A percentile compares a stretch with the other conserved stretches of the same genome.
Conservation (phyloP, 2,329 filamentous ascomycete species). For the Nothopassalora personata region DNA sequence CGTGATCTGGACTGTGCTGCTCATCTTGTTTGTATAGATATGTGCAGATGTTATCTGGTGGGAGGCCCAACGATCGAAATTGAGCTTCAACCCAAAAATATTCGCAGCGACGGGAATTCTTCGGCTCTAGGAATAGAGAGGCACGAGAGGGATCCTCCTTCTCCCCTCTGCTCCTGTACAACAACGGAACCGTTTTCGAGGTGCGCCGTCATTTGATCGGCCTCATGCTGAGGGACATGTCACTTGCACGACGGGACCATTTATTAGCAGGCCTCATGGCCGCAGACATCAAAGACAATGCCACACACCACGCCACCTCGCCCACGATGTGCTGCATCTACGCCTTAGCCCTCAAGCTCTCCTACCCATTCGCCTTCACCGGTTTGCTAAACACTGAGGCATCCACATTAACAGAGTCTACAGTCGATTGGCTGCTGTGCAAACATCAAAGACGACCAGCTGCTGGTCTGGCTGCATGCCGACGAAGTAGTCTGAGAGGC, state of each 20-base stretch:
- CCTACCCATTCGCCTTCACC: neutral
- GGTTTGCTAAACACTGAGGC: neutral
- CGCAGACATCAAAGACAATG: too few species aligned
- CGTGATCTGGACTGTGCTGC: constrained; percentile 49
- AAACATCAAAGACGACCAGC: neutral
- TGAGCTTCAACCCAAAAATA: neutral
- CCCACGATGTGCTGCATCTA: too few species aligned
- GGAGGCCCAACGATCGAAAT: neutral
- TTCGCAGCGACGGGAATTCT: neutral
- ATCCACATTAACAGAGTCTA: neutral
- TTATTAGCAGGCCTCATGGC: too few species aligned
- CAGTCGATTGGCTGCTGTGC: neutral
- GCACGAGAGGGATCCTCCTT: too few species aligned
- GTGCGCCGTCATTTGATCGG: too few species aligned
- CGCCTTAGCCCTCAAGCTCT: neutral
- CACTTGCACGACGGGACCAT: too few species aligned
- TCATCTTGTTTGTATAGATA: neutral
- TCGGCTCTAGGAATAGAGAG: neutral
- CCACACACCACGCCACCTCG: too few species aligned
- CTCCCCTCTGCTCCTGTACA: neutral
- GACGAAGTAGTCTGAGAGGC: neutral
- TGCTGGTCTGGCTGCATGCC: neutral
- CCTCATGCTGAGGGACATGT: too few species aligned
- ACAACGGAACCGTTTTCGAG: too few species aligned
- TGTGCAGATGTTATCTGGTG: neutral